A percentile compares a stretch with the other conserved stretches of the same genome.
Evolutionary conservation across 495 filamentous ascomycete species (phyloP).

Genomic region (Penicillium cosmopolitanum): DNA sequence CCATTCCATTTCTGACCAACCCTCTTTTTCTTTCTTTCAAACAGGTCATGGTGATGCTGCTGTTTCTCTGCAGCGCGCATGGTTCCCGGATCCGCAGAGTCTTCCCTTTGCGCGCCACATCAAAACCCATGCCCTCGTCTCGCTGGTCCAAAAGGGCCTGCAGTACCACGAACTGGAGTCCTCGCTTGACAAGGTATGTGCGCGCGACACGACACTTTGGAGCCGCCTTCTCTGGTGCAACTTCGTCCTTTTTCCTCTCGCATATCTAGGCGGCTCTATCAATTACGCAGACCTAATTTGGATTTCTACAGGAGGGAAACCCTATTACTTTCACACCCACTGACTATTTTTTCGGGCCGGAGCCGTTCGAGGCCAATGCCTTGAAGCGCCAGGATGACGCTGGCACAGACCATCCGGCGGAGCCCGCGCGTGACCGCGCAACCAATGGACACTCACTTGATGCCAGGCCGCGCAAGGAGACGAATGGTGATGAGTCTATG

Average conservation of each 20-base stretch:
- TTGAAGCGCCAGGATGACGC: conserved; percentile 35
- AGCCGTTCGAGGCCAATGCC: conserved; percentile 39
- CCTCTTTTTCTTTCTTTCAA: conserved; percentile 11
- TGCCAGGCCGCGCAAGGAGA: conserved; percentile 52
- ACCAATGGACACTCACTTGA: conserved; percentile 47
- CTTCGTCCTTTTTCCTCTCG: not conserved
- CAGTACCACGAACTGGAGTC: conserved; percentile 73
- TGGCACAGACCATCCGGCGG: conserved; percentile 41
- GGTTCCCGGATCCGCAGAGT: conserved; percentile 72
- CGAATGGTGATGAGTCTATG: conserved; percentile 63
- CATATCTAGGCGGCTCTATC: not conserved
- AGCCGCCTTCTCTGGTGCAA: not conserved
- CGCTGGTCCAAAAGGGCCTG: conserved; percentile 76
- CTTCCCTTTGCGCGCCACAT: conserved; percentile 78
- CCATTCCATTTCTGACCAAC: conserved; percentile 22
- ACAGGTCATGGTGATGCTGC: conserved; percentile 70
- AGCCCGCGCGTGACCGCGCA: conserved; percentile 47
- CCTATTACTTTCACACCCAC: conserved; percentile 38
- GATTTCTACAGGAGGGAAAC: conserved; percentile 46
- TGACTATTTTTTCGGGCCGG: conserved; percentile 56
- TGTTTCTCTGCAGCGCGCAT: conserved; percentile 79
- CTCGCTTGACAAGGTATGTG: conserved; percentile 61
- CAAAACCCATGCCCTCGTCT: conserved; percentile 73
- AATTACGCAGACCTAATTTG: conserved; percentile 17
- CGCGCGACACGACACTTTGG: conserved; percentile 6